Base-by-base conservation (phyloP, 306 rosid species). In the Mucuna pruriens region DNA sequence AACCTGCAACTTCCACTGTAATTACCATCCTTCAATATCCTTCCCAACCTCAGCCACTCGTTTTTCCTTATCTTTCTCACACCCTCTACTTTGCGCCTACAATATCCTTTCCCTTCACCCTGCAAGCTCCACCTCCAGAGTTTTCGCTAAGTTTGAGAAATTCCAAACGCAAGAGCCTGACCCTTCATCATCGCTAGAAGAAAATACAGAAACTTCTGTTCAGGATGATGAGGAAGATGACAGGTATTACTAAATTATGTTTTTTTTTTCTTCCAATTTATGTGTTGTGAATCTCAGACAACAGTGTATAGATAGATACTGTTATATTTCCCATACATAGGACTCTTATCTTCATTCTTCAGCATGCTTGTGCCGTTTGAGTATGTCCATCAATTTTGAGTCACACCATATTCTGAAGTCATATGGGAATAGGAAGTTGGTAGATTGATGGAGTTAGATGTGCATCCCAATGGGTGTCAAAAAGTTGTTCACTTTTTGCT, bases 131-230 rank as follows among this genome's bases (percentile, higher is more conserved):
- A 19, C 45, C 71, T 81, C 88, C 57, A 95, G 85, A 87, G 77
- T 89, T 20, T 42, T 44, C 60, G 97, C 98, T 65, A 95, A 93
- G 91, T 93, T 95, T 85, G 96, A 95, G 9, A 93, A 93, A 69
- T 93, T 93, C 89, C 89, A 90, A 76, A 88, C 88, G 7, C 89
- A 72, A 75, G 89, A 87, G 15, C 2, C 89, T 10, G 63, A 83
- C 38, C 31, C 89, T 40, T 74, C 88, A 10, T 44, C 86, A 69
- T 38, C 80, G 55, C 54, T 76, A 54, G 82, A 82, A 54, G 82
- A 82, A 23, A 76, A 36, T 2, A 55, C 51, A 22, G 54, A 71
- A 44, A n/a, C 7, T 49, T 19, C 62, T 81, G 63, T 31, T 57
- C 17, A 67, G 25, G 72, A 63, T 31, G 85, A 60, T 4, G 94